phyloP scores from a whole-genome alignment of 306 rosid genomes.

The Betula pendula region DNA sequence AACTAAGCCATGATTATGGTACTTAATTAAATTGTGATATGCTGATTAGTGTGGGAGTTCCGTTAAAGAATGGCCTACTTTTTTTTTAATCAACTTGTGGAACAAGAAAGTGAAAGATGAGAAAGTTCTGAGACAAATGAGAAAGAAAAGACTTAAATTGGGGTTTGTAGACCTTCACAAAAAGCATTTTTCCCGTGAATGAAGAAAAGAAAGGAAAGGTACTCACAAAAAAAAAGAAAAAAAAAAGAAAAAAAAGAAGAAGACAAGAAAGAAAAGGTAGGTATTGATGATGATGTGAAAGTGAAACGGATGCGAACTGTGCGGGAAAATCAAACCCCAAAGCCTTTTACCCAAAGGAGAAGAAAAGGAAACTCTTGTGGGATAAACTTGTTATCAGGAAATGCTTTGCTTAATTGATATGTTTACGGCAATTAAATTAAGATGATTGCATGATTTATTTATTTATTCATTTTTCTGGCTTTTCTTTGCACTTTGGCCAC shows the following conservation, averaged over 20 bases:
- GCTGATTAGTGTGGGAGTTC: background rate
- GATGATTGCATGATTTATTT: no score
- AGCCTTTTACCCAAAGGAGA: conserved; percentile 25
- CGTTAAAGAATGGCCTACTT: background rate
- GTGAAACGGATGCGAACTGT: conserved; percentile 32
- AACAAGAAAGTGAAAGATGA: conserved; percentile 20
- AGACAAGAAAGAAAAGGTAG: conserved; percentile 8
- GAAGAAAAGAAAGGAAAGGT: background rate
- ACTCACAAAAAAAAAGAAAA: no score
- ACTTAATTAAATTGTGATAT: background rate
- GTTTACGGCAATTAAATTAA: background rate
- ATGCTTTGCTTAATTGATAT: background rate
- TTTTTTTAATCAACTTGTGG: conserved; percentile 3
- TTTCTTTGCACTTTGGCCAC: background rate
- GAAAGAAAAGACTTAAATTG: conserved; percentile 28
- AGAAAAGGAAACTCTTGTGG: conserved; percentile 1
- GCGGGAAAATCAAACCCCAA: conserved; percentile 14
- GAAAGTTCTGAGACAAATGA: conserved; percentile 22
- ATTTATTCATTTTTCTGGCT: no score
- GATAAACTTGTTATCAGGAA: background rate
- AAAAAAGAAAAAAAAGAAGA: no score
- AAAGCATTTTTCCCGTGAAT: conserved; percentile 23
- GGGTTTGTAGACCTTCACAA: conserved; percentile 18
- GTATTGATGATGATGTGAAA: conserved; percentile 23
- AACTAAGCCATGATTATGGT: background rate